A percentile compares a stretch with the other conserved stretches of the same genome.
These are phyloP conservation scores for Thymus mandschuricus DNA, from an alignment of 257 asterid species.

Conservation along the genomic window DNA sequence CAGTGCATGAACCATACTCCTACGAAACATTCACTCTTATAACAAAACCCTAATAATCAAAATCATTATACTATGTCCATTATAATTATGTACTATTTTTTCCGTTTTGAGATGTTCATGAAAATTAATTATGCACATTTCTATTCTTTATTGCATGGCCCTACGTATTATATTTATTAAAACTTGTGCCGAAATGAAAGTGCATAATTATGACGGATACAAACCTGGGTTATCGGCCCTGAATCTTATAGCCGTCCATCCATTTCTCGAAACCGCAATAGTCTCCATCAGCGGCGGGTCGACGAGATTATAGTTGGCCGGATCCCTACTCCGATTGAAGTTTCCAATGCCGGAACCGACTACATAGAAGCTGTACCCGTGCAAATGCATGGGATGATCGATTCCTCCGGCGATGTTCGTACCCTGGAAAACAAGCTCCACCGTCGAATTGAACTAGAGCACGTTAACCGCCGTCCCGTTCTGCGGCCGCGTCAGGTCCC, in stretches of 20 bases:
- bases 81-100: no score
- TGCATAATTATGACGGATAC: no score
- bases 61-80: no score
- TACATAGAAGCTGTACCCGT: slow-evolving; percentile 62
- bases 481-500: slow-evolving; percentile 23
- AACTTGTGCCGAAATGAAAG: no score
- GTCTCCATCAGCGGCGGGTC: slow-evolving; percentile 64
- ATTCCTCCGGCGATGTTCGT: slow-evolving; percentile 42
- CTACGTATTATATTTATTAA: no score
- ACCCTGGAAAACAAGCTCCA: slow-evolving; percentile 59
- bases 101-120: no score
- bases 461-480: slow-evolving; percentile 35
- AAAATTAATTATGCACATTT: no score
- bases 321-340: slow-evolving; percentile 45
- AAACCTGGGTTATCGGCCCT: slow-evolving; percentile 60
- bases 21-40: neutral
- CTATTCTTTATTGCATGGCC: no score
- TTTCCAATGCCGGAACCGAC: slow-evolving; percentile 63
- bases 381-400: slow-evolving; percentile 73
- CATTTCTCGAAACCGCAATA: slow-evolving; percentile 45
- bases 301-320: slow-evolving; percentile 48
- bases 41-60: no score
- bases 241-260: slow-evolving; percentile 65
- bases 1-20: slow-evolving; percentile 62
- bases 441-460: slow-evolving; percentile 45